phyloP scores from a whole-genome alignment of 2,329 filamentous ascomycete genomes.

The Diplodia sapinea region DNA sequence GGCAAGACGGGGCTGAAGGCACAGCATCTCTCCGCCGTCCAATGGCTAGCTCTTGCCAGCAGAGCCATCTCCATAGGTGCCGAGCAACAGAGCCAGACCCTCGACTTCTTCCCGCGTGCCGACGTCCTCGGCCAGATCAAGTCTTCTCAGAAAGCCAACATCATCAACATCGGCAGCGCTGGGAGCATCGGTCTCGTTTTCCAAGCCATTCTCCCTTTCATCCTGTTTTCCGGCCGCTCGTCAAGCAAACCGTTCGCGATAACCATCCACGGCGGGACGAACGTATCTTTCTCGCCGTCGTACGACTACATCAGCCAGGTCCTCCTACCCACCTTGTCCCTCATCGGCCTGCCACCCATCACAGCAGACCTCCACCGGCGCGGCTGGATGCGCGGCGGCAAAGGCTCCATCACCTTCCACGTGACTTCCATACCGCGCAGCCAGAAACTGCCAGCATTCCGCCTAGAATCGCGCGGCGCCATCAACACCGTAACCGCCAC shows the following conservation, averaged over 20 bases:
- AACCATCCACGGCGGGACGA: slow-evolving; percentile 63
- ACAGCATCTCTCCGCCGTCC: slow-evolving; percentile 62
- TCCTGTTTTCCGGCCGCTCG: slow-evolving; percentile 52
- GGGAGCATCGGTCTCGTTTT: slow-evolving; percentile 63
- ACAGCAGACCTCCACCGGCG: slow-evolving; percentile 42
- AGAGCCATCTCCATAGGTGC: slow-evolving; percentile 51
- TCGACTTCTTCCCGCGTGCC: slow-evolving; percentile 47
- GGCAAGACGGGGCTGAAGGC: slow-evolving; percentile 62
- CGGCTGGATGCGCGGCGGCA: slow-evolving; percentile 39
- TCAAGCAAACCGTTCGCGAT: slow-evolving; percentile 38
- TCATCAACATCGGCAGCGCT: slow-evolving; percentile 46
- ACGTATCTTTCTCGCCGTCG: slow-evolving; percentile 61
- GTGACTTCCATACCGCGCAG: slow-evolving; percentile 50
- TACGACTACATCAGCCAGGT: slow-evolving; percentile 64
- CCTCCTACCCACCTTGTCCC: slow-evolving; percentile 59
- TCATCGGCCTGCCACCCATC: slow-evolving; percentile 58
- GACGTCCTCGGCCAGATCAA: slow-evolving; percentile 40
- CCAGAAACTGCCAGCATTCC: slow-evolving; percentile 45
- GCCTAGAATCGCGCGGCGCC: slow-evolving; percentile 40
- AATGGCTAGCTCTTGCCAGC: slow-evolving; percentile 59
- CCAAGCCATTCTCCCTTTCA: slow-evolving; percentile 64
- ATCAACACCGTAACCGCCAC: slow-evolving; percentile 44
- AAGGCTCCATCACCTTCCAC: slow-evolving; percentile 58
- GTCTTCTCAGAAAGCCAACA: slow-evolving; percentile 48
- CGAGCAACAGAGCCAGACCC: slow-evolving; percentile 50